phyloP scores from a whole-genome alignment of 225 moss, liverwort and hornwort genomes.

The Pseudisothecium myosuroides region DNA sequence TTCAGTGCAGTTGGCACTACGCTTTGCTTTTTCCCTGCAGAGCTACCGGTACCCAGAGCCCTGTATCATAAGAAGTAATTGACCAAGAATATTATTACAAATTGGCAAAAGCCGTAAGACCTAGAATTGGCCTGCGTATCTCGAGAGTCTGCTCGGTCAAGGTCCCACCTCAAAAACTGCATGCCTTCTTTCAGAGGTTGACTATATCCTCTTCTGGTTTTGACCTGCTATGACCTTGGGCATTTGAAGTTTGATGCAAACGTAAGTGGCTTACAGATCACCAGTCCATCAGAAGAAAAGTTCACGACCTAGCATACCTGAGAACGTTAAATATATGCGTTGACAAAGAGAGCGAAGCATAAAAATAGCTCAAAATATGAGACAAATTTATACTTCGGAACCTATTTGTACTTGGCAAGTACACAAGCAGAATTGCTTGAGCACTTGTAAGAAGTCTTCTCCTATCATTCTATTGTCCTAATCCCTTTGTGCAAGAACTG shows the following conservation, averaged over 20 bases:
- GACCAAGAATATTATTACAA: background rate
- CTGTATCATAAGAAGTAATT: background rate
- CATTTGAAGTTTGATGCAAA: background rate
- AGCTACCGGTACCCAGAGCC: background rate
- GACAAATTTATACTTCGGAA: background rate
- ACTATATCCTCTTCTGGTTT: background rate
- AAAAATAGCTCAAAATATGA: conserved; percentile 8
- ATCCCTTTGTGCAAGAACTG: background rate
- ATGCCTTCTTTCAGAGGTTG: background rate
- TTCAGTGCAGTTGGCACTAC: background rate
- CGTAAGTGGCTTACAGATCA: background rate
- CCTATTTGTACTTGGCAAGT: background rate
- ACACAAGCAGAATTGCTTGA: background rate
- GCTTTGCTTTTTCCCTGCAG: background rate
- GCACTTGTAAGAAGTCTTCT: background rate
- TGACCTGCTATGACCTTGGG: background rate
- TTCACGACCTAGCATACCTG: background rate
- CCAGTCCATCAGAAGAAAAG: background rate
- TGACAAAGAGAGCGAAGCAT: conserved; percentile 17
- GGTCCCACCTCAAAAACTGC: background rate
- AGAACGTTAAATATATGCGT: background rate
- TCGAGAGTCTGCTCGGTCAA: background rate
- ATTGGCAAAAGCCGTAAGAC: background rate
- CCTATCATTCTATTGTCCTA: background rate
- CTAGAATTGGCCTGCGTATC: background rate